Base-by-base conservation (phyloP, 345 rosid genomes). In the Rubroshorea leprosula region DNA sequence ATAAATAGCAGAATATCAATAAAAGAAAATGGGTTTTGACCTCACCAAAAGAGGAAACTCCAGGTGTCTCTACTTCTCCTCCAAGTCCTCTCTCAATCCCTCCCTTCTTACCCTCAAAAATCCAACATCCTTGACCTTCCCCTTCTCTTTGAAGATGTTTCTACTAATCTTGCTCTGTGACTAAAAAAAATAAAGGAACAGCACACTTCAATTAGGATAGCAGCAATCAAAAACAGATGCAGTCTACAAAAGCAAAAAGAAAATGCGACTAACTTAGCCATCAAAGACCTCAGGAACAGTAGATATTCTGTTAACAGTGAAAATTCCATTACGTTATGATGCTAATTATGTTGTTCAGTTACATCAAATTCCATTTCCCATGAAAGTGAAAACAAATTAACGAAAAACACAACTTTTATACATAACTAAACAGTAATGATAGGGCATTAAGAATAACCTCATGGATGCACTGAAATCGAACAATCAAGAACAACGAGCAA, bases 91-190 rank as follows among this genome's bases (percentile, higher is more conserved):
- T n/a, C n/a, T n/a, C n/a, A n/a, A n/a, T n/a, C n/a, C n/a, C n/a
- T n/a, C n/a, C n/a, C n/a, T n/a, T n/a, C n/a, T n/a, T n/a, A n/a
- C n/a, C n/a, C n/a, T n/a, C n/a, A 44, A 80, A 78, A 63, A 76
- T 73, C 62, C 71, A 78, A 49, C 83, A n/a, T 79, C 54, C 80
- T 76, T 14, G 80, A 76, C 72, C 76, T 65, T 49, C 54, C 26
- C 19, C 63, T 55, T 26, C 72, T 55, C 70, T 55, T 79, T 55
- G 57, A 74, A 70, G 57, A 27, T 51, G 60, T 17, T 53, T 71
- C 75, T 2, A 54, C 35, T 18, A 66, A 47, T 58, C 58, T 71
- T 41, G 68, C 75, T 31, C 66, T 62, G 3, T 66, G 64, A 51
- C 83, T 76, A 74, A 52, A 57, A 70, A n/a, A n/a, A 48, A 4